Base-by-base conservation (phyloP, 1,284 basidiomycete species). In the Anthracocystis setariae region DNA sequence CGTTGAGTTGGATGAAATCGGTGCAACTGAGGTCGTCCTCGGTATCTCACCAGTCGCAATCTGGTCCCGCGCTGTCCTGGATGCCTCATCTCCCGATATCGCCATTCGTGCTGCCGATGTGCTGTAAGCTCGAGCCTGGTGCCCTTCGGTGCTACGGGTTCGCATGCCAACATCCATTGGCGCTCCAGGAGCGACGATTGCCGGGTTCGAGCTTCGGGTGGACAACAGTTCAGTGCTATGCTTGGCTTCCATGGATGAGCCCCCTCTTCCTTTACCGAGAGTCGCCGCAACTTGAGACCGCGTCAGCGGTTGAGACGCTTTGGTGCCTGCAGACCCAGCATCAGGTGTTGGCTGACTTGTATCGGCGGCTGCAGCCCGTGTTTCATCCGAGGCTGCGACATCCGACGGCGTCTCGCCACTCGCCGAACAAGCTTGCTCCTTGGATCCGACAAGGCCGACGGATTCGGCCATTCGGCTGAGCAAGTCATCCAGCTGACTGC, bases 401-500 rank as follows among this genome's bases (percentile, higher is more conserved):
- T 63, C 60, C 0, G 66, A 55, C 20, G 35, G n/a, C 2, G 61
- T 54, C 37, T 42, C 57, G 17, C 35, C 61, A 40, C 61, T 60
- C 4, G 44, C 32, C 21, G 51, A 33, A 15, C 53, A 52, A 0
- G 35, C 44, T n/a, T 24, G 46, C 46, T 58, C 59, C 37, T 58
- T 67, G 2, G 59, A 35, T 9, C 47, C 47, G 20, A 66, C 8
- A 4, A 72, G 50, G 13, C 72, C 64, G 12, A 78, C 66, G 8
- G 73, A 70, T 42, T 63, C 58, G 24, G 66, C 73, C 77, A 78
- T 77, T 10, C 74, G 68, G 27, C 52, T 64, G 15, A 78, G 73
- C 63, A 78, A 46, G 15, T 77, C 76, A 29, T 78, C 74, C 39
- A 78, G 64, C 52, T 74, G 74, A 23, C 76, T 68, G 38, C 70